Base-by-base conservation (phyloP, 1,139 yeast species). In the Nakaseomyces nivariensis region DNA sequence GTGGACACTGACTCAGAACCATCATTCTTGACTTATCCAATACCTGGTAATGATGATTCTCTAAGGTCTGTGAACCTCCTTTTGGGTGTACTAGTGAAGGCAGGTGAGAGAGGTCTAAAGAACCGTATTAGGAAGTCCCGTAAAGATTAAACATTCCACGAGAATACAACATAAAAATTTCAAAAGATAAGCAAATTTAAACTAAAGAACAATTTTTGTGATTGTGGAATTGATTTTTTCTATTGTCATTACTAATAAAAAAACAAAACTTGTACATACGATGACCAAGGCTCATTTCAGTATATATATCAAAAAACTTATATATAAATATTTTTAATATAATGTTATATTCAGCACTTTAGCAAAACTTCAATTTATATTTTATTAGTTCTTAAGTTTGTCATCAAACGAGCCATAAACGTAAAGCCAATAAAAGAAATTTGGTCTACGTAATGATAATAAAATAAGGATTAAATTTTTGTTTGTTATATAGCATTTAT, bases 31-130 rank as follows among this genome's bases (percentile, higher is more conserved):
- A 87, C 96, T 1, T 92, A 92, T 67, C 95, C 97, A 47, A 86
- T 92, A 58, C 97, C 98, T 27, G 95, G 95, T 55, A 92, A 92
- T 63, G 97, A 92, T 67, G 97, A 90, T 66, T 84, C 95, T n/a
- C 72, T 81, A 52, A 78, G 98, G 65, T 79, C 95, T 11, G 80
- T 85, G 4, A 83, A 85, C 56, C 72, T 92, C 59, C 77, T 92
- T 62, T 72, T 81, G 49, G 97, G 98, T 53, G 82, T 90, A 22
- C 74, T 92, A 57, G 82, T 95, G 25, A 82, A 77, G 62, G 89
- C 97, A 17, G 97, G 95, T 27, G 82, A 85, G 64, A 75, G 74
- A 48, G 98, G 98, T 41, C 72, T 81, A 51, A 68, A 73, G 44
- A 76, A 73, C 53, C 78, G 96, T 17, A 24, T 43, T 13, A 31